These are phyloP conservation scores for Psidium guajava DNA, from an alignment of 345 rosid genomes.

Conservation along the genomic window DNA sequence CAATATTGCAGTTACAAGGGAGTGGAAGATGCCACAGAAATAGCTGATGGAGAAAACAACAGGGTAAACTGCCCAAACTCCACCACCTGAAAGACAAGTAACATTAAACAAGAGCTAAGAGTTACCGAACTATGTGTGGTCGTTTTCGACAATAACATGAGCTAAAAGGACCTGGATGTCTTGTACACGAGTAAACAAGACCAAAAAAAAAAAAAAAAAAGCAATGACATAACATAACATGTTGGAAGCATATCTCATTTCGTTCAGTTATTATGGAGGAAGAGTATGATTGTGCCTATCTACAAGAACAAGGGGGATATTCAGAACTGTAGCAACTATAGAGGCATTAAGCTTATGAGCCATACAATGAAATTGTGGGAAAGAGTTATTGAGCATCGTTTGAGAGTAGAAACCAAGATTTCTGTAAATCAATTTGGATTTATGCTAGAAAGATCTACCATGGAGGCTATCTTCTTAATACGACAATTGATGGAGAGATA, in stretches of 20 bases:
- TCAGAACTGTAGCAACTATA: too few species aligned
- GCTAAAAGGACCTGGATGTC: neutral
- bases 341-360: too few species aligned
- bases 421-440: too few species aligned
- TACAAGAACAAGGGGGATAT: too few species aligned
- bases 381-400: too few species aligned
- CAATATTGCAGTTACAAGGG: conserved; percentile 21
- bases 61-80: conserved; percentile 77
- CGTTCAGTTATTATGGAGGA: neutral
- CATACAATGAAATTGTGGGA: too few species aligned
- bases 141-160: neutral
- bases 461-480: too few species aligned
- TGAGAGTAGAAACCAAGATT: too few species aligned
- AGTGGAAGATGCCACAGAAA: conserved; percentile 44
- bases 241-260: neutral
- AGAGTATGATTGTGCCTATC: too few species aligned
- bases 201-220: neutral
- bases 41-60: conserved; percentile 61
- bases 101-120: neutral
- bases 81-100: conserved; percentile 50
- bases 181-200: neutral
- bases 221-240: neutral
- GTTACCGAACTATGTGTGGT: conserved; percentile 1
- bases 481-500: too few species aligned
- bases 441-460: too few species aligned